These are phyloP conservation scores for Teratosphaeria epicoccoides DNA, from an alignment of 2,329 filamentous ascomycete genomes.

Conservation along the genomic window DNA sequence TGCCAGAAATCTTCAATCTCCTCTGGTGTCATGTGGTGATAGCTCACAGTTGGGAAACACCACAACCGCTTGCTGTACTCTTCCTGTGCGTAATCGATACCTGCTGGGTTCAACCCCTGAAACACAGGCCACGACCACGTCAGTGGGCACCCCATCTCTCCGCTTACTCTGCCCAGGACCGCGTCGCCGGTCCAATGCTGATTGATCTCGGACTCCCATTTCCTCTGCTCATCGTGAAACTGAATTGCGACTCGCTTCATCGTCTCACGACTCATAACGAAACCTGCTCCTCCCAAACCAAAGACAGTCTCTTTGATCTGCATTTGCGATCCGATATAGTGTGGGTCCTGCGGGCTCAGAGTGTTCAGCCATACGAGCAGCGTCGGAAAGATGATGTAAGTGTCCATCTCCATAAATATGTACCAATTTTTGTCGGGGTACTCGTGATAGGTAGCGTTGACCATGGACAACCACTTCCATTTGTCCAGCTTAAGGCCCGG, in stretches of 20 bases:
- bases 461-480: conserved; percentile 47
- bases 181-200: conserved; percentile 46
- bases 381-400: conserved; percentile 45
- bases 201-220: conserved; percentile 33
- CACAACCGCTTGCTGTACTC: conserved; percentile 25
- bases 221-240: conserved; percentile 30
- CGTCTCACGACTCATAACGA: conserved; percentile 33
- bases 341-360: conserved; percentile 38
- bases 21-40: conserved; percentile 21
- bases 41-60: conserved; percentile 33
- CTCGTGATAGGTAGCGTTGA: conserved; percentile 25
- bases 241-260: conserved; percentile 24
- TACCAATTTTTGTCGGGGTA: conserved; percentile 45
- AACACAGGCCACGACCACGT: conserved; percentile 33
- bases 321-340: conserved; percentile 46
- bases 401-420: conserved; percentile 50
- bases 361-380: conserved; percentile 43
- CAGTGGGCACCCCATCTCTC: conserved; percentile 34
- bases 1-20: conserved; percentile 19
- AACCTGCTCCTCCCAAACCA: conserved; percentile 34
- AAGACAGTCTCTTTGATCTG: conserved; percentile 33
- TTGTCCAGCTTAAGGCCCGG: conserved; percentile 31
- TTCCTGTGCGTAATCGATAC: conserved; percentile 27
- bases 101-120: conserved; percentile 32
- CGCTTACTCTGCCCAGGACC: conserved; percentile 39